Evolutionary conservation across 2,329 filamentous ascomycete genomes (phyloP), one percentile per base, ranked within the genome.

Genomic region (Aspergillus awamori): DNA sequence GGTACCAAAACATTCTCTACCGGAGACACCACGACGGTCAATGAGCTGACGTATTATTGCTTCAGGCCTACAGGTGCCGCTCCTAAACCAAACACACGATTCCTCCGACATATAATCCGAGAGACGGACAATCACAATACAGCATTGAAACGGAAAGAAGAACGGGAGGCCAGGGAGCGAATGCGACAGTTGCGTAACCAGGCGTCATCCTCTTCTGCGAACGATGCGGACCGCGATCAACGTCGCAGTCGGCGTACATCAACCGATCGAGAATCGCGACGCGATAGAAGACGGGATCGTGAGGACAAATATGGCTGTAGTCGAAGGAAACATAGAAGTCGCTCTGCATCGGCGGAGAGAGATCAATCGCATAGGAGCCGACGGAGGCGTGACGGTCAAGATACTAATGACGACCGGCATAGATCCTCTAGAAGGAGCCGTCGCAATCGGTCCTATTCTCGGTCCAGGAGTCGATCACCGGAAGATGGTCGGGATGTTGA

Each of bases 41-140:
- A 30, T 8, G 38, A 57, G 47, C 59, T 65, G 57, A 65, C 43
- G 17, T 26, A 43, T 39, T 20, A 13, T 58, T 47, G 53, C 55
- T 22, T 13, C 76, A 92, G 86, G 70, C 86, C 88, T 60, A 78
- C 84, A 49, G 85, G 85, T 67, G 86, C 88, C 56, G 86, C 84
- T 65, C 92, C 91, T 0, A 97, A 94, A 74, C 93, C 94, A 3
- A 98, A 99, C 71, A 97, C 91, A 0, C 86, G 90, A 36, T 98
- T 98, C 73, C 80, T 99, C 45, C 88, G 88, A 60, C 90, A 95
- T 70, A 91, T 98, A 59, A 92, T 99, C 63, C 90, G 89, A 65
- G 90, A 95, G 67, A 96, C 92, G 8, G 90, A 96, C 69, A 89
- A 79, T 57, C 94, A 99, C 78, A 99, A 99, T 83, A 87, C 90